Evolutionary conservation across 768 basidiomycete species (phyloP), one percentile per base, ranked within the genome.

Genomic region (Termitomyces sp.): DNA sequence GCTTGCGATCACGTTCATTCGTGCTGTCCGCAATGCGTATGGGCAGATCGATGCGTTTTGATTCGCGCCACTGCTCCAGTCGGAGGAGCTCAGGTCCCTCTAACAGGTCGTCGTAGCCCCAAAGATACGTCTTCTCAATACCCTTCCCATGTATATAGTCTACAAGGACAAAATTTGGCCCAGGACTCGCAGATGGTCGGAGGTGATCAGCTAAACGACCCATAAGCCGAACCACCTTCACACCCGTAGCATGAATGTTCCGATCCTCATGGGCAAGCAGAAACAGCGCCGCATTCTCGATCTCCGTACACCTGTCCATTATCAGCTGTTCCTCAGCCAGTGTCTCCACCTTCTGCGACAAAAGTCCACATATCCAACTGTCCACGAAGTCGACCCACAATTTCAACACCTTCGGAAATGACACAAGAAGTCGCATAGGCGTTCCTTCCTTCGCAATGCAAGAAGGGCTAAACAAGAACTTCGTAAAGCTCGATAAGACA

Each of bases 381-480:
- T 88, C 85, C 16, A 95, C 81, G 3, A 94, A 72, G 30, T 77
- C 78, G 7, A 82, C 75, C 95, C 95, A 97, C 6, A 95, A 73
- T 37, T 78, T 75, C 39, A 93, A 75, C 6, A 96, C 68, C 24
- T 85, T 80, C 11, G 82, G 70, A 20, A 85, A 86, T 66, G 93
- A 90, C 13, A 89, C 73, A 50, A 86, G 76, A 6, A 92, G 75
- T 58, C 83, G 81, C 52, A 83, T 71, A 0, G 84, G 82, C 7
- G 84, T 75, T n/a, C 82, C 80, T 58, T 91, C 89, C 48, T 83
- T 79, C 13, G 83, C 74, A 24, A 92, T 80, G 48, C 79, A 76
- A 24, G 75, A 73, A 2, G 91, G 84, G 58, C 85, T 85, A 71
- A 94, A 95, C 42, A 97, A 71, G 67, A 90, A 90, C 36, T 80